phyloP scores from a whole-genome alignment of 2,329 filamentous ascomycete species.

The Fusarium begoniae region DNA sequence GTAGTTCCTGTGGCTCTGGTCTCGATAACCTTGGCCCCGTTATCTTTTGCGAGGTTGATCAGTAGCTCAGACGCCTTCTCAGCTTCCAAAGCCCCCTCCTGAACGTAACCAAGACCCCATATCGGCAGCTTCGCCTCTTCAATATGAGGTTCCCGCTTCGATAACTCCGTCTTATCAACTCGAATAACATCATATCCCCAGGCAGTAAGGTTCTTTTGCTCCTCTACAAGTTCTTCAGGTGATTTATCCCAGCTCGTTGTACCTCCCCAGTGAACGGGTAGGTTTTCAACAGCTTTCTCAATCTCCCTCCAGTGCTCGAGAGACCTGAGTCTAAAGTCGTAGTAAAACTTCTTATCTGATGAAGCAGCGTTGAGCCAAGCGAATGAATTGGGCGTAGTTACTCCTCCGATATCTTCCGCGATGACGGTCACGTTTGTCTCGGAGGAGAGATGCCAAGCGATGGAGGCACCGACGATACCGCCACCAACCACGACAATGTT shows the following conservation, averaged over 20 bases:
- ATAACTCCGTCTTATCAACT: neutral
- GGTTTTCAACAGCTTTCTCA: neutral
- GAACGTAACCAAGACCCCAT: conserved; percentile 15
- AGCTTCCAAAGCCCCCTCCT: conserved; percentile 17
- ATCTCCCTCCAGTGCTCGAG: conserved; percentile 10
- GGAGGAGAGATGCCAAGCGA: conserved; percentile 17
- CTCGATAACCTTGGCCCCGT: neutral
- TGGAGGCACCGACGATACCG: conserved; percentile 19
- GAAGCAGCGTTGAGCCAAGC: conserved; percentile 17
- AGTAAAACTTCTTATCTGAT: conserved; percentile 2
- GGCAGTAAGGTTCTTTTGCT: neutral
- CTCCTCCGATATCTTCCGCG: conserved; percentile 17
- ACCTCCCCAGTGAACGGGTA: conserved; percentile 10
- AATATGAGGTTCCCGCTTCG: neutral
- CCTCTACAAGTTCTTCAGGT: neutral
- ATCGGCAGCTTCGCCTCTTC: neutral
- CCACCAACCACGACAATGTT: conserved; percentile 8
- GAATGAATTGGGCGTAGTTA: conserved; percentile 11
- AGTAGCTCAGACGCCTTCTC: conserved; percentile 2
- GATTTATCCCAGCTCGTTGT: conserved; percentile 5
- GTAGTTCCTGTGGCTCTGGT: neutral
- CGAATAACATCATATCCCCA: conserved; percentile 9
- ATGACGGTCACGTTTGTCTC: conserved; percentile 12
- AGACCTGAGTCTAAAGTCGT: conserved; percentile 11
- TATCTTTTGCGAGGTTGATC: neutral